Conservation (phyloP, 768 basidiomycete species). For the Favolaschia claudopus region DNA sequence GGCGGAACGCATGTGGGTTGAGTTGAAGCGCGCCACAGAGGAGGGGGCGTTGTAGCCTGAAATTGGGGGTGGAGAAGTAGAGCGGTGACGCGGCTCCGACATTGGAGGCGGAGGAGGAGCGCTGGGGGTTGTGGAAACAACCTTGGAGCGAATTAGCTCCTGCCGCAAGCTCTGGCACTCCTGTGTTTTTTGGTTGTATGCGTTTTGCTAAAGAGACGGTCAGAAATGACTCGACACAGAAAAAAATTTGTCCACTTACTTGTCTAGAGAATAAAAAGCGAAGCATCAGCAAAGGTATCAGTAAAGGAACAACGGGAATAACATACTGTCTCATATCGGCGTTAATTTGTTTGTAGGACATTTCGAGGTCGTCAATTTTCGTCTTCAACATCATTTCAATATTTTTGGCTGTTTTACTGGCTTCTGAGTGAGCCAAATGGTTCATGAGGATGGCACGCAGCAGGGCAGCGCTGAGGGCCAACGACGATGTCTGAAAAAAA, state of each 20-base stretch:
- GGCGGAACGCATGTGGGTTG: constrained; percentile 63
- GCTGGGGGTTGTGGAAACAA: constrained; percentile 51
- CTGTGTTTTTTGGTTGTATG: constrained; percentile 72
- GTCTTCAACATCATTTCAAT: constrained; percentile 68
- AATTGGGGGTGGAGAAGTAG: constrained; percentile 41
- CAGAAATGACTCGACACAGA: constrained; percentile 19
- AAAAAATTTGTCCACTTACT: constrained; percentile 55
- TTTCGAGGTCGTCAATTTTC: constrained; percentile 72
- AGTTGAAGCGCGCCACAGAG: constrained; percentile 52
- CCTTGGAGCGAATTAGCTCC: constrained; percentile 67
- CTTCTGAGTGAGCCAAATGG: constrained; percentile 81
- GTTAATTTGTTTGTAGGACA: constrained; percentile 65
- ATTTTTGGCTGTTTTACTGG: constrained; percentile 69
- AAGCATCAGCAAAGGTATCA: constrained; percentile 31
- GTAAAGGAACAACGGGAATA: constrained; percentile 28
- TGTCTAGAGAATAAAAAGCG: constrained; percentile 55
- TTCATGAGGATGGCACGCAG: constrained; percentile 86
- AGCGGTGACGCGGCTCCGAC: constrained; percentile 36
- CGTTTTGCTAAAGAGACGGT: constrained; percentile 58
- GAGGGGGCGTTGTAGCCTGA: constrained; percentile 43
- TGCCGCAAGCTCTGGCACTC: constrained; percentile 73
- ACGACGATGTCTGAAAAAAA: constrained; percentile 61
- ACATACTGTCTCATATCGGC: constrained; percentile 77
- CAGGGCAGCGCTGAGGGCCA: constrained; percentile 78
- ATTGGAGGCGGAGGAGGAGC: constrained; percentile 39